Conservation (phyloP, 2,329 filamentous ascomycete species). For the Arthrocladium fulminans region DNA sequence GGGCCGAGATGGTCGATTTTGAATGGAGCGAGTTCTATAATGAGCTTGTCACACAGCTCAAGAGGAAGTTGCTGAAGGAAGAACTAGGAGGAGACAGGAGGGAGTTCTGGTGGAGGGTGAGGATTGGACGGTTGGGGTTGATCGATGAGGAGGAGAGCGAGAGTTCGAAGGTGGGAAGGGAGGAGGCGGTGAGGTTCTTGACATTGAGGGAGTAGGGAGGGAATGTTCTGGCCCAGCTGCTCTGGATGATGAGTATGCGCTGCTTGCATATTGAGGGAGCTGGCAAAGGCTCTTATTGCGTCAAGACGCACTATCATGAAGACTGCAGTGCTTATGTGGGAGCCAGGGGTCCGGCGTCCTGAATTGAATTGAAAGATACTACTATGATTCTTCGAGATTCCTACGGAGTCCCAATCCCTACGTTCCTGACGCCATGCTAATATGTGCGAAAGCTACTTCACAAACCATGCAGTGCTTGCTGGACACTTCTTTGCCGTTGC, state of each 20-base stretch:
- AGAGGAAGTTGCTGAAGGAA: constrained; percentile 59
- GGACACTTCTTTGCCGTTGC: too few relatives aligned
- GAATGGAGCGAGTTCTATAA: constrained; percentile 75
- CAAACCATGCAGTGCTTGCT: too few relatives aligned
- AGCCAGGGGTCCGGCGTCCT: not conserved
- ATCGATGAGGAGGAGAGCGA: constrained; percentile 58
- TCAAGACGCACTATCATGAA: too few relatives aligned
- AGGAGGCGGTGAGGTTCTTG: constrained; percentile 55
- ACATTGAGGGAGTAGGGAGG: not conserved
- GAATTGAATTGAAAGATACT: too few relatives aligned
- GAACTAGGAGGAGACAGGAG: constrained; percentile 66
- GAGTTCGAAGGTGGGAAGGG: constrained; percentile 55
- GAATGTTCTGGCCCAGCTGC: not conserved
- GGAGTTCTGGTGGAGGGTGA: constrained; percentile 74
- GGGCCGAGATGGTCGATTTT: constrained; percentile 63
- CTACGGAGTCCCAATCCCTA: too few relatives aligned
- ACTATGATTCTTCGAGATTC: too few relatives aligned
- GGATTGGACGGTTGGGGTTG: constrained; percentile 59
- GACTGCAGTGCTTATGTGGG: too few relatives aligned
- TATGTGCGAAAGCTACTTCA: too few relatives aligned
- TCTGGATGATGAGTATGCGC: too few relatives aligned
- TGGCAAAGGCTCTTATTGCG: too few relatives aligned
- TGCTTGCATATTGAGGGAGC: too few relatives aligned
- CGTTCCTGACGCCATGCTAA: too few relatives aligned
- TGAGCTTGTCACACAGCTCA: constrained; percentile 59